Base-by-base conservation (phyloP, 129 eudicot genomes). In the Mikania micrantha region DNA sequence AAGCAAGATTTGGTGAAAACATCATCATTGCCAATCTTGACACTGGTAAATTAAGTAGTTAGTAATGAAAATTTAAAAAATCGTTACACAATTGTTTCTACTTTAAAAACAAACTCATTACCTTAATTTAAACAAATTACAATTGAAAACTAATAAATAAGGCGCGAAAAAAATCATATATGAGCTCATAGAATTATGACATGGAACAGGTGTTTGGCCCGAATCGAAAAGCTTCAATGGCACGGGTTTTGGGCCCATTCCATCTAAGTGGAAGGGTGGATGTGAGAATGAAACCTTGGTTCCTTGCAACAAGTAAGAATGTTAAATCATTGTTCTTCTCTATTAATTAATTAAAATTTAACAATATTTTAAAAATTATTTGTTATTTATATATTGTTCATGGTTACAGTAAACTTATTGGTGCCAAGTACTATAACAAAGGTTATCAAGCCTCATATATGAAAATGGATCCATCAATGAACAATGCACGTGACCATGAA, bases 341-440 rank as follows among this genome's bases (percentile, higher is more conserved):
- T 0, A 0, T 2, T 47, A n/a, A n/a, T n/a, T n/a, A n/a, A n/a
- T n/a, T 29, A 29, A 15, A 4, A 19, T 22, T 10, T 21, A 34
- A 49, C 28, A n/a, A 9, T 12, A 1, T 32, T 32, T 32, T 32
- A 3, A 32, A 7, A 7, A 29, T 2, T 29, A 12, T 62, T 66
- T 20, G 41, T 41, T 8, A 22, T 73, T 3, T 29, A 12, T 15
- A 10, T 19, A 60, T 42, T 57, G 7, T 12, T 63, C 2, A 54
- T 58, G 15, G 29, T 74, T 56, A n/a, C 74, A 92, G 98, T 60
- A 92, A 92, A 67, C 87, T 92, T 42, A 92, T 92, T 39, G 98
- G 98, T 29, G 96, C 96, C 1, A 84, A 85, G 82, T 92, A 75
- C 85, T 88, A 29, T 72, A 92, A 82, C 80, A 74, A 85, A 77